Base-by-base conservation (phyloP, 495 filamentous ascomycete genomes). In the Daldinia grandis region DNA sequence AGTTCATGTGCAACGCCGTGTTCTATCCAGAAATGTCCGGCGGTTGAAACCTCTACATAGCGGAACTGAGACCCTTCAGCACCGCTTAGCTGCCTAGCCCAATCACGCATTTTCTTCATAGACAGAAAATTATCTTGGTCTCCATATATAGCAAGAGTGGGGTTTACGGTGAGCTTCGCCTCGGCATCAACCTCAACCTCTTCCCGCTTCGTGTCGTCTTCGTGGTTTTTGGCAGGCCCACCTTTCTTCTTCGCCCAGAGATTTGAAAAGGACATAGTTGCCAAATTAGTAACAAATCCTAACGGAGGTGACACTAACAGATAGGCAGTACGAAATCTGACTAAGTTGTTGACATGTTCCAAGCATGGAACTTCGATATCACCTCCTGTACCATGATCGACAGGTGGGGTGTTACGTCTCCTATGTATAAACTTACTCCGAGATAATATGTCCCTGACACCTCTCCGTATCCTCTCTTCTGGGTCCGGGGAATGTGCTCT, bases 11-110 rank as follows among this genome's bases (percentile, higher is more conserved):
- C 80, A n/a, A 85, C 89, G 4, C 87, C 89, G 5, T 84, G 74
- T 71, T 95, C 91, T 24, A 81, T 76, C 93, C 93, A 97, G 73
- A 97, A 97, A 79, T 97, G 94, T 3, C 91, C 92, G 8, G 91
- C 94, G 5, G 86, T 87, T 19, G 79, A 76, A 49, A 97, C 84
- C 72, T 92, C 88, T 30, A 83, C 80, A 60, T 78, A 82, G 5
- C 77, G 76, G 62, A 90, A 91, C 54, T 68, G 77, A 35, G 78
- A 81, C 27, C 71, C 77, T 12, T 76, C 76, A 0, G 69, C 72
- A 7, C 66, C 69, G 5, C 76, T 65, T 64, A 96, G 79, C 62
- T 84, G 87, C 53, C 84, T 81, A 24, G 85, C 87, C 95, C 95
- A 98, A 31, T 81, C 78, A 24, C 85, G 83, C 69, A 95, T 80